phyloP scores from a whole-genome alignment of 768 basidiomycete genomes.

The Pisolithus tinctorius region DNA sequence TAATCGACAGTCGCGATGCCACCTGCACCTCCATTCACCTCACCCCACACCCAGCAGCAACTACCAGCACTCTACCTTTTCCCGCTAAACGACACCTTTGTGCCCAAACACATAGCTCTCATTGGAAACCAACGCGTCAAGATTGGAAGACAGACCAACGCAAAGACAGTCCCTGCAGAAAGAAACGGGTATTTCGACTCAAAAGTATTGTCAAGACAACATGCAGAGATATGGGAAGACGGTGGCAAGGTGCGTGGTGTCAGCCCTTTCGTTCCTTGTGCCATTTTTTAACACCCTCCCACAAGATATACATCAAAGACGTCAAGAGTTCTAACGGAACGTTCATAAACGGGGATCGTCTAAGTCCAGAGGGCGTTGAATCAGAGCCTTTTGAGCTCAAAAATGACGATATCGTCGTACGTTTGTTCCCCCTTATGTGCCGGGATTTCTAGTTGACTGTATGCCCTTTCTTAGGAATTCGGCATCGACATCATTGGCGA shows the following conservation, averaged over 20 bases:
- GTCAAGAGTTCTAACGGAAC: slow-evolving; percentile 98
- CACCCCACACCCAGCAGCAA: slow-evolving; percentile 18
- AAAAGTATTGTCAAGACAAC: slow-evolving; percentile 88
- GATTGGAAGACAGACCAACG: slow-evolving; percentile 95
- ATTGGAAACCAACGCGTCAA: slow-evolving; percentile 59
- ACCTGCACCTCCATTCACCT: slow-evolving; percentile 25
- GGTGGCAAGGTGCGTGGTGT: slow-evolving; percentile 58
- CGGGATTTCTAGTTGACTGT: neutral
- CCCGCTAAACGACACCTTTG: slow-evolving; percentile 91
- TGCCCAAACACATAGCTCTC: slow-evolving; percentile 91
- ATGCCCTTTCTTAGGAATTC: slow-evolving; percentile 64
- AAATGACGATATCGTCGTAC: slow-evolving; percentile 90
- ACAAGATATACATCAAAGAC: slow-evolving; percentile 94
- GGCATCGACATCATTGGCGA: slow-evolving; percentile 99
- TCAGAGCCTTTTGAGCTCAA: slow-evolving; percentile 92
- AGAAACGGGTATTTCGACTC: slow-evolving; percentile 96
- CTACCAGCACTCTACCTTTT: slow-evolving; percentile 63
- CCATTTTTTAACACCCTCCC: slow-evolving; percentile 8
- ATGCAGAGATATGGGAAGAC: slow-evolving; percentile 99
- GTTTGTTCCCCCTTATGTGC: slow-evolving; percentile 25
- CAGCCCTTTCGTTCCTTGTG: slow-evolving; percentile 1
- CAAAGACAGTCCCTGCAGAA: slow-evolving; percentile 88
- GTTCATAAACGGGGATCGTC: slow-evolving; percentile 93
- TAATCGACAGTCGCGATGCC: slow-evolving; percentile 23
- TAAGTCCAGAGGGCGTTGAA: slow-evolving; percentile 84